These are phyloP conservation scores for Phaeosphaeriaceae sp. DNA, from an alignment of 2,329 filamentous ascomycete genomes.

Conservation along the genomic window DNA sequence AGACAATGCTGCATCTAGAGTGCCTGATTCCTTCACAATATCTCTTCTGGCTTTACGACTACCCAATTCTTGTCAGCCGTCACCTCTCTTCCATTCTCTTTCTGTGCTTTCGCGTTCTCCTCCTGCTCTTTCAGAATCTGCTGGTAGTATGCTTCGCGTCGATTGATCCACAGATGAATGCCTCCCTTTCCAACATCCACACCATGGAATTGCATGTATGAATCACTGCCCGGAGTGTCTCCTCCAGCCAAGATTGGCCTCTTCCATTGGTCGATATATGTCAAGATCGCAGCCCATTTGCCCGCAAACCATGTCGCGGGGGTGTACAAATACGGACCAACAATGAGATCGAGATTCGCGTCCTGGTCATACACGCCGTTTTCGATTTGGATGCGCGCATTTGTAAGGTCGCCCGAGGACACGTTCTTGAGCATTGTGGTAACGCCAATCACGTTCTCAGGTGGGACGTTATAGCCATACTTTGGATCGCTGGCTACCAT, in stretches of 20 bases:
- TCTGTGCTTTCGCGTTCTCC: conserved; percentile 31
- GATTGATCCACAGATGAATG: conserved; percentile 40
- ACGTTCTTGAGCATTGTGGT: conserved; percentile 37
- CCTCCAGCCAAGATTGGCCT: conserved; percentile 36
- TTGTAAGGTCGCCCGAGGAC: conserved; percentile 34
- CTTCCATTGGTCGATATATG: conserved; percentile 41
- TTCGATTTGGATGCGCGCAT: conserved; percentile 34
- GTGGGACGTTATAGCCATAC: conserved; percentile 41
- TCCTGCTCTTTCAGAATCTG: conserved; percentile 29
- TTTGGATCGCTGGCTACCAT: conserved; percentile 42
- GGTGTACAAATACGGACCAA: conserved; percentile 39
- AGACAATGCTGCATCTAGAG: neutral
- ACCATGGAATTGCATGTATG: conserved; percentile 41
- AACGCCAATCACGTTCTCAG: conserved; percentile 40
- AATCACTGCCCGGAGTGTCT: conserved; percentile 40
- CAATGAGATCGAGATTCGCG: conserved; percentile 32
- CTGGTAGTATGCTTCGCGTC: conserved; percentile 26
- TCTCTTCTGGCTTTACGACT: conserved; percentile 36
- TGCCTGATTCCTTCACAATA: conserved; percentile 19
- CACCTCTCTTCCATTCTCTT: conserved; percentile 34
- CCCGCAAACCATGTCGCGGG: conserved; percentile 41
- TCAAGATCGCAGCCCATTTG: conserved; percentile 40
- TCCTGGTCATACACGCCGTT: conserved; percentile 32
- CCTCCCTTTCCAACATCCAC: conserved; percentile 37
- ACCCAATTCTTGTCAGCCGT: conserved; percentile 43